These are phyloP conservation scores for Aspergillus diversus DNA, from an alignment of 495 filamentous ascomycete species.

Conservation along the genomic window DNA sequence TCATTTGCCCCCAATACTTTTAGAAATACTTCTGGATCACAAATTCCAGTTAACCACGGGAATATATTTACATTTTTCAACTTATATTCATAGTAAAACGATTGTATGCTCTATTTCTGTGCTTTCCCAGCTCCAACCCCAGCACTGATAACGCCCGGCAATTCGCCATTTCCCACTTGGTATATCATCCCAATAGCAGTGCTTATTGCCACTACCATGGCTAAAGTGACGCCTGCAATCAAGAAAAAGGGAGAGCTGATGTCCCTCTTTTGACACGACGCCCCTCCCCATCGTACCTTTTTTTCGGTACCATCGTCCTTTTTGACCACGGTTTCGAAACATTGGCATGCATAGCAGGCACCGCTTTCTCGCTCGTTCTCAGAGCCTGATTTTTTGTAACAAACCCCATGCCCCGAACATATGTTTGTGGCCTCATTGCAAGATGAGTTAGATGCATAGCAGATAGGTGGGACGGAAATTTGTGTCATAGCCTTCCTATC, in stretches of 20 bases:
- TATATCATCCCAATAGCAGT: slow-evolving; percentile 77
- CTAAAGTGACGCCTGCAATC: slow-evolving; percentile 68
- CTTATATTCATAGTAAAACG: slow-evolving; percentile 1
- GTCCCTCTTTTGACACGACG: slow-evolving; percentile 90
- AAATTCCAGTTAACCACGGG: background rate
- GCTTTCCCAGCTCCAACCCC: slow-evolving; percentile 69
- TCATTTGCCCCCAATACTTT: too few relatives aligned
- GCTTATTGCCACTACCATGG: slow-evolving; percentile 60
- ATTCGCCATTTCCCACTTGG: slow-evolving; percentile 73
- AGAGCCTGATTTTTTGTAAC: slow-evolving; percentile 61
- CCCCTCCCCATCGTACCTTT: slow-evolving; percentile 74
- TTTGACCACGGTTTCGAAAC: slow-evolving; percentile 55
- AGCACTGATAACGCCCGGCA: slow-evolving; percentile 86
- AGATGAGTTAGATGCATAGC: slow-evolving; percentile 63
- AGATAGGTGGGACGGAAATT: slow-evolving; percentile 42
- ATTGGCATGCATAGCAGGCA: slow-evolving; percentile 78
- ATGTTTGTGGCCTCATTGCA: slow-evolving; percentile 66
- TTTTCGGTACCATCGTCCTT: slow-evolving; percentile 51
- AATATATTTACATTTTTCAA: background rate
- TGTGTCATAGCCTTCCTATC: background rate
- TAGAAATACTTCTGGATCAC: background rate
- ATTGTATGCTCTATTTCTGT: slow-evolving; percentile 30
- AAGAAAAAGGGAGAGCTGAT: slow-evolving; percentile 87
- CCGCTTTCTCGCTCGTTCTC: slow-evolving; percentile 34
- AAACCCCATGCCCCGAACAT: slow-evolving; percentile 77